phyloP scores from a whole-genome alignment of 768 basidiomycete species.

The Tricholomella constricta region DNA sequence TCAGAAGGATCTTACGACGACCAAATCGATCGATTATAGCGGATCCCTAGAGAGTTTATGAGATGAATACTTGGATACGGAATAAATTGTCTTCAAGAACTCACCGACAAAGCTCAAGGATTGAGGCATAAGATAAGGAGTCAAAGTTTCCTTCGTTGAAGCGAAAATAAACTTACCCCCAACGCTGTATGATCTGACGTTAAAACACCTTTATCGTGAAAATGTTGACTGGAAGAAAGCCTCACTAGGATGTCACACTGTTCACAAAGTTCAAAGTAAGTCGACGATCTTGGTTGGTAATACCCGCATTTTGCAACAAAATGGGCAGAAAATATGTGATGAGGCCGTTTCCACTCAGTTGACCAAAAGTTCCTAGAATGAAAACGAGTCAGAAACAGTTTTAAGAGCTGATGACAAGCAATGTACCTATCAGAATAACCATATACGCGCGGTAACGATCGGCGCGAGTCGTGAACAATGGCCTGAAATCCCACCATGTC shows the following conservation, averaged over 20 bases:
- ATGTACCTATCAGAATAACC: conserved; percentile 50
- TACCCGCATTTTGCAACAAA: conserved; percentile 48
- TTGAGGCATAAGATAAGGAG: neutral
- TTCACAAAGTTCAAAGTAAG: conserved; percentile 55
- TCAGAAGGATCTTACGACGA: conserved; percentile 45
- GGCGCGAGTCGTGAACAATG: conserved; percentile 46
- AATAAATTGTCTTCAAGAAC: neutral
- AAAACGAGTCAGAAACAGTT: neutral
- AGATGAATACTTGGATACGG: neutral
- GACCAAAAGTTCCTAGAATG: conserved; percentile 33
- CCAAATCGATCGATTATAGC: conserved; percentile 51
- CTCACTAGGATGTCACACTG: conserved; percentile 49
- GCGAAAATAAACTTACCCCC: conserved; percentile 30
- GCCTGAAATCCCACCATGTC: conserved; percentile 57
- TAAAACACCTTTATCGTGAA: neutral
- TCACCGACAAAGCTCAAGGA: conserved; percentile 30
- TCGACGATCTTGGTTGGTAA: conserved; percentile 40
- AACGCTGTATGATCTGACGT: conserved; percentile 24
- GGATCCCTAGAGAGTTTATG: conserved; percentile 35
- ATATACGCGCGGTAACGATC: conserved; percentile 51
- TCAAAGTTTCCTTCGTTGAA: neutral
- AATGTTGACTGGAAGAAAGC: neutral
- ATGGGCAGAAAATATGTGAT: conserved; percentile 53
- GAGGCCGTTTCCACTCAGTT: conserved; percentile 50
- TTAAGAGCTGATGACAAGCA: neutral